Evolutionary conservation across 805 yeast genomes (phyloP), one percentile per base, ranked within the genome.

Genomic region (Spathaspora gorwiae): DNA sequence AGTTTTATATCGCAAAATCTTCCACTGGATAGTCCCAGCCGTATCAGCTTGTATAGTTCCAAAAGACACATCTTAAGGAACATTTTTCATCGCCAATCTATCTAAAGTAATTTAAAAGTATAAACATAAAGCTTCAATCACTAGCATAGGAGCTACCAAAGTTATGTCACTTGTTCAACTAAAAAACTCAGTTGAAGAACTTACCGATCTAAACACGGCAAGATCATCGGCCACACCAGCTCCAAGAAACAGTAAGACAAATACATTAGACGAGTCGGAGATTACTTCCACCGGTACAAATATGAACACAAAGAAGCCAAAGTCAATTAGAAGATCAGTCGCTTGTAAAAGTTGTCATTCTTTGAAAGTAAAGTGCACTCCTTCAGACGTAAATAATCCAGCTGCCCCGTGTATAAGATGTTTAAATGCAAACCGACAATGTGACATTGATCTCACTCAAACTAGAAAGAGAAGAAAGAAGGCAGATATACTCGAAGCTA

Each of bases 361-460:
- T 0, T 72, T 88, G 42, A 90, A 90, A 58, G 96, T 90, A 31
- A 81, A 84, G 54, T 90, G 97, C 63, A 80, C 84, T 7, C 94
- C 96, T 0, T 70, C 83, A 1, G 83, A 83, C 56, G 61, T 71
- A 35, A 55, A 69, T 29, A 77, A 83, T 47, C 81, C 82, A 8
- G 61, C 71, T 2, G 81, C 84, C 3, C 80, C 90, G 0, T 90
- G 97, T 64, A 65, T 76, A 10, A 72, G 97, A 36, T 90, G 97
- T 57, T 50, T 77, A 24, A 85, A 81, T 59, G 72, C 84, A 27
- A 74, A 76, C 35, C 72, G 81, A 50, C 62, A 62, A 31, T 90
- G 97, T 65, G 82, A 80, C 48, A 80, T 84, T 44, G 89, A 87
- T 52, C 57, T 79, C 12, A 74, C 78, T 13, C 85, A 80, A 43